Conservation (phyloP, 2,329 filamentous ascomycete species). For the Nemania sp. region DNA sequence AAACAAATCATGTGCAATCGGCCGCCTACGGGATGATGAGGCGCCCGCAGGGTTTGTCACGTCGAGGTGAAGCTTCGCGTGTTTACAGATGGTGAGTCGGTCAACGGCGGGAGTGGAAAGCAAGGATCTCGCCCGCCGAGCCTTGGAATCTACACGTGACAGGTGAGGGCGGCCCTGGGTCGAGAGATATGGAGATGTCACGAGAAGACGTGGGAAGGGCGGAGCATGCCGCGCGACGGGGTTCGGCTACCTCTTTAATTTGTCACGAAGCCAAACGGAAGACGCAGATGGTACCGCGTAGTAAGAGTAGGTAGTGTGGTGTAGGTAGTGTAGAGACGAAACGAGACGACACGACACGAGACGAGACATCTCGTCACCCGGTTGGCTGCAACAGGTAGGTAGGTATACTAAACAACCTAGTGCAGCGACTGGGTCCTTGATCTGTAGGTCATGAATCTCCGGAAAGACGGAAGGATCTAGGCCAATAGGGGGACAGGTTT, state of each 20-base stretch:
- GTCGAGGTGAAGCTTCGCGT: constrained; percentile 3
- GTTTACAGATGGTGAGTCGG: neutral
- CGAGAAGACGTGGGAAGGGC: neutral
- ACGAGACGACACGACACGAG: neutral
- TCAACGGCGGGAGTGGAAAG: neutral
- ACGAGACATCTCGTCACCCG: constrained; percentile 2
- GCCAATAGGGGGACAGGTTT: constrained; percentile 9
- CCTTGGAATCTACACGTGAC: constrained; percentile 13
- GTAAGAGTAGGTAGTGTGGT: constrained; percentile 13
- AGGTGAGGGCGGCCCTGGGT: neutral
- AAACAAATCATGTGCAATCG: constrained; percentile 4
- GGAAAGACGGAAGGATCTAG: constrained; percentile 24
- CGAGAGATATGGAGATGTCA: constrained; percentile 4
- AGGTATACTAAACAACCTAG: neutral
- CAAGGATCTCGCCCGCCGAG: neutral
- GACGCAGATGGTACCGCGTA: constrained; percentile 11
- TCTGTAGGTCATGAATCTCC: constrained; percentile 27
- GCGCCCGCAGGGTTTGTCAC: constrained; percentile 2
- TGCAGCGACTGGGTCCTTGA: constrained; percentile 13
- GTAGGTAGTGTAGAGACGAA: too few relatives aligned
- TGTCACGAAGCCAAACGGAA: constrained; percentile 19
- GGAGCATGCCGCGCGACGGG: constrained; percentile 16
- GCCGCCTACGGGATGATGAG: neutral
- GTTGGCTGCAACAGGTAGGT: neutral
- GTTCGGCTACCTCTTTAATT: constrained; percentile 5